Evolutionary conservation across 768 basidiomycete species (phyloP), one percentile per base, ranked within the genome.

Genomic region (Krasilnikovozyma curviuscula): DNA sequence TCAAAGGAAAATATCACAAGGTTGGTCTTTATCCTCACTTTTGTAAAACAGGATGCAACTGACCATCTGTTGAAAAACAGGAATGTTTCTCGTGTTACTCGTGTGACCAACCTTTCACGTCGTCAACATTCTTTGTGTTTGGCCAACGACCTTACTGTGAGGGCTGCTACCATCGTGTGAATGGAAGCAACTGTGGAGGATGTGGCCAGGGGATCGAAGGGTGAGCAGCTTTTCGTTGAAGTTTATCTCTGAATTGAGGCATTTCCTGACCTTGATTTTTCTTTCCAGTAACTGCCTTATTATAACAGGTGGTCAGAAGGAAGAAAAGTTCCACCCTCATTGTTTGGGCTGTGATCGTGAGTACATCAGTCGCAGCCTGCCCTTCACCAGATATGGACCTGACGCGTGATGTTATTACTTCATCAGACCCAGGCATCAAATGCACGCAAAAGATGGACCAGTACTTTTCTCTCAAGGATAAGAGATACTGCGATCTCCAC

Each of bases 91-190:
- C 78, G 56, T 95, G 88, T 65, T 70, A 76, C 52, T 73, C 68
- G 3, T 93, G 88, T 65, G 75, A 82, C 59, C 74, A 77, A 76
- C 79, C 84, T 3, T 93, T 93, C 69, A 83, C 83, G 3, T 84
- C 84, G 64, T 81, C 80, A 62, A 74, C 76, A 10, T 93, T 95
- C 65, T 93, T 91, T 62, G 84, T 93, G 39, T 77, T 77, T 55
- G 83, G 81, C 58, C 83, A 84, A 46, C 83, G 81, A 59, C 88
- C 89, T 1, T 76, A 79, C 59, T 95, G 89, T 60, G 81, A 77
- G 29, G 82, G 82, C 59, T 86, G 89, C 63, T 93, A 93, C 62
- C 85, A 89, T 65, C 81, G 86, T 30, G 12, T 37, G 5, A 7
- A 16, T 32, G 18, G 27, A 32, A 65, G 63, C 65, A 72, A 80